These are phyloP conservation scores for Aspergillus sclerotioniger DNA, from an alignment of 495 filamentous ascomycete species.

Conservation along the genomic window DNA sequence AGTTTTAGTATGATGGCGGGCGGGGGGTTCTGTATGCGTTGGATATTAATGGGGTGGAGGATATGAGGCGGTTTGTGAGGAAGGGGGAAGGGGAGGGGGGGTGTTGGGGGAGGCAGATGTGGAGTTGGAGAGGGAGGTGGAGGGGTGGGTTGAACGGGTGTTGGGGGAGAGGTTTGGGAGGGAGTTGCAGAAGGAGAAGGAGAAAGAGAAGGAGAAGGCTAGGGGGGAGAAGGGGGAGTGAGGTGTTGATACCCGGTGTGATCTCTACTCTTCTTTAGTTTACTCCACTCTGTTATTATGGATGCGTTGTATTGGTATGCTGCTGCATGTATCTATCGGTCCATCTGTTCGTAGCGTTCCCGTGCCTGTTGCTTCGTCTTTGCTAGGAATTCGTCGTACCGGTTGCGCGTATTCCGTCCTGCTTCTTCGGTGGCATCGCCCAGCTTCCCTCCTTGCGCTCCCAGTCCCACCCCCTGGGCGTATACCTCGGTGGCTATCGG, in stretches of 20 bases:
- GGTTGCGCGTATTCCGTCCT: constrained; percentile 64
- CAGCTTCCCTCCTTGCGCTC: constrained; percentile 76
- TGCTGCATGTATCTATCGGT: constrained; percentile 11
- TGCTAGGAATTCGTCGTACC: constrained; percentile 72
- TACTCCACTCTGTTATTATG: not conserved
- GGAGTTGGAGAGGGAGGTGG: constrained; percentile 64
- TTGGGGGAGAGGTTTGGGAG: constrained; percentile 54
- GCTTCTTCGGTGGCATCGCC: constrained; percentile 84
- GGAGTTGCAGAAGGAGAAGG: constrained; percentile 38
- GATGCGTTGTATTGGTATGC: no score
- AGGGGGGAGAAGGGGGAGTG: constrained; percentile 6
- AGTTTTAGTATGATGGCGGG: constrained; percentile 65
- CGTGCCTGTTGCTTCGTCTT: constrained; percentile 77
- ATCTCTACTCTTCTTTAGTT: no score
- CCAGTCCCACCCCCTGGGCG: constrained; percentile 78
- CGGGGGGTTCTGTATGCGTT: constrained; percentile 70
- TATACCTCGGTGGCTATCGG: constrained; percentile 79
- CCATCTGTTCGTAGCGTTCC: constrained; percentile 70
- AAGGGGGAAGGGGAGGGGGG: constrained; percentile 37
- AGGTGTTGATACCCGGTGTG: not conserved
- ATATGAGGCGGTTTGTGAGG: constrained; percentile 57
- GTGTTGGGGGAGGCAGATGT: constrained; percentile 21
- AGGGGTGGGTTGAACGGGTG: constrained; percentile 66
- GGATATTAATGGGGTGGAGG: constrained; percentile 68
- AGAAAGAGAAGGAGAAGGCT: constrained; percentile 18